These are phyloP conservation scores for Zymoseptoria tritici DNA, from an alignment of 2,329 filamentous ascomycete genomes.

Conservation along the genomic window DNA sequence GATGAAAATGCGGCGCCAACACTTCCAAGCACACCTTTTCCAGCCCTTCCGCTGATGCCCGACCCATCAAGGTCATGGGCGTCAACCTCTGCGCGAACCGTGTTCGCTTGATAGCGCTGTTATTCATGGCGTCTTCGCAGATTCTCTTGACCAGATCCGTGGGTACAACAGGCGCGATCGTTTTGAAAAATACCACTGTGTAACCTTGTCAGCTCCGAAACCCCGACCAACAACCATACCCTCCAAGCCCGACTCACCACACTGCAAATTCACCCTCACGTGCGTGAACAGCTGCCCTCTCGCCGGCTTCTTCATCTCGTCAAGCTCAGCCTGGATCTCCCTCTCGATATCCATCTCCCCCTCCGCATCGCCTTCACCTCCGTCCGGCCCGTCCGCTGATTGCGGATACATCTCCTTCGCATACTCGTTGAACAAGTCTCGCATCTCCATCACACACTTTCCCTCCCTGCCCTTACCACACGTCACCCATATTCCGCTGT, in stretches of 20 bases:
- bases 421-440: slow-evolving; percentile 58
- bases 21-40: slow-evolving; percentile 57
- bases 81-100: slow-evolving; percentile 55
- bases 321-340: slow-evolving; percentile 65
- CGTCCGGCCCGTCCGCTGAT: slow-evolving; percentile 31
- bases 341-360: slow-evolving; percentile 57
- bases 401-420: slow-evolving; percentile 48
- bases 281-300: slow-evolving; percentile 45
- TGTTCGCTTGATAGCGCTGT: slow-evolving; percentile 45
- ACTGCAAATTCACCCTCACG: slow-evolving; percentile 49
- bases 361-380: slow-evolving; percentile 26
- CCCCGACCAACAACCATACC: not conserved
- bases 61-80: slow-evolving; percentile 53
- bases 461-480: slow-evolving; percentile 65
- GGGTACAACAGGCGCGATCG: slow-evolving; percentile 50
- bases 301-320: slow-evolving; percentile 48
- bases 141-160: slow-evolving; percentile 53
- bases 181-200: slow-evolving; percentile 52
- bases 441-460: slow-evolving; percentile 61
- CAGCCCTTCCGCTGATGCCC: slow-evolving; percentile 62
- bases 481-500: slow-evolving; percentile 70
- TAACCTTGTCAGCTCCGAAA: not conserved
- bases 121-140: slow-evolving; percentile 48
- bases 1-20: slow-evolving; percentile 57
- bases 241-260: slow-evolving; percentile 35